Evolutionary conservation across 352 stramenopile species (phyloP).

Genomic region (Albugo candida): DNA sequence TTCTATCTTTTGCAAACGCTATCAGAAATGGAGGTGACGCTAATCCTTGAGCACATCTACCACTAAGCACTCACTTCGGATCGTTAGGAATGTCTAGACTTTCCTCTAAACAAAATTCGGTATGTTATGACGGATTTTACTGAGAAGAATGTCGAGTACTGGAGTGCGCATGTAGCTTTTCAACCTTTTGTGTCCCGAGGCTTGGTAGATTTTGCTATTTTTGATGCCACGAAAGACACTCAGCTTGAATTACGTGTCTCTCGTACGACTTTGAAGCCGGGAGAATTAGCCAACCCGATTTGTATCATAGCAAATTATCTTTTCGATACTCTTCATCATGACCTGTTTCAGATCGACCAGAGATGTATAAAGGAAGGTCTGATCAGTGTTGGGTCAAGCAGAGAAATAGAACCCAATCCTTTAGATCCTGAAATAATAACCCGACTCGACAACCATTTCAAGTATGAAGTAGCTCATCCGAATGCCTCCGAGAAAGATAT

Average conservation of each 20-base stretch:
- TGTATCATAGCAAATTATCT: slow-evolving; percentile 88
- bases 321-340: slow-evolving; percentile 86
- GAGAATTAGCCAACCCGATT: slow-evolving; percentile 67
- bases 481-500: slow-evolving; percentile 72
- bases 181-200: slow-evolving; percentile 69
- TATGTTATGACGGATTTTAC: slow-evolving; percentile 94
- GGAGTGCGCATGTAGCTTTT: slow-evolving; percentile 74
- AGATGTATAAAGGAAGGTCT: slow-evolving; percentile 80
- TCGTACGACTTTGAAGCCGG: slow-evolving; percentile 22
- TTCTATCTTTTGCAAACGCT: slow-evolving; percentile 88
- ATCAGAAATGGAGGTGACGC: slow-evolving; percentile 28
- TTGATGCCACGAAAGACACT: slow-evolving; percentile 81
- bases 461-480: slow-evolving; percentile 64
- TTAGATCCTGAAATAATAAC: slow-evolving; percentile 89
- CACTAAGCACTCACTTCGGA: background rate
- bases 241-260: slow-evolving; percentile 49
- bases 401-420: slow-evolving; percentile 41
- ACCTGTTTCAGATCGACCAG: slow-evolving; percentile 77
- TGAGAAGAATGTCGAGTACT: slow-evolving; percentile 86
- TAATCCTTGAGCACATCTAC: background rate
- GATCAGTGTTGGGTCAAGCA: slow-evolving; percentile 71
- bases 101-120: slow-evolving; percentile 77
- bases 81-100: slow-evolving; percentile 47
- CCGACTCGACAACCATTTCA: slow-evolving; percentile 76
- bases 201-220: slow-evolving; percentile 85